A percentile compares a stretch with the other conserved stretches of the same genome.
Conservation (phyloP, 495 filamentous ascomycete genomes). For the Aspergillus cavernicola region DNA sequence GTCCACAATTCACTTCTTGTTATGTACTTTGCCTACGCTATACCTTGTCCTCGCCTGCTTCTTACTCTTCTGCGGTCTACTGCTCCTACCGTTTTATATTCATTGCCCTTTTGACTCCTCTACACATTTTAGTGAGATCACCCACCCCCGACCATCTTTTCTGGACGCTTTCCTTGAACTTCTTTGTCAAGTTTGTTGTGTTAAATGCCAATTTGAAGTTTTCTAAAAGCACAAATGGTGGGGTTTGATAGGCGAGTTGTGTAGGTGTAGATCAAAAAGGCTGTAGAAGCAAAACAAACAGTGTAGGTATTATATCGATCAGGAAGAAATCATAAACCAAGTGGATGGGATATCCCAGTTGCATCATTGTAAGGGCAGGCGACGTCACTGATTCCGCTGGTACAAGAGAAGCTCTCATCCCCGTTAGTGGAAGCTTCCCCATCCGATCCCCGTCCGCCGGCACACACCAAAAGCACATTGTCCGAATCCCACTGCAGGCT, state of each 20-base stretch:
- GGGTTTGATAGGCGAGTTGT: not conserved
- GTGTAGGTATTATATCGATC: too few relatives aligned
- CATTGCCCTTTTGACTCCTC: conserved; percentile 22
- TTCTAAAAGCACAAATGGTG: conserved; percentile 13
- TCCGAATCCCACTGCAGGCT: conserved; percentile 5
- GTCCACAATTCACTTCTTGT: conserved; percentile 48
- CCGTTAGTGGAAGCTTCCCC: conserved; percentile 13
- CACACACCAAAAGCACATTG: conserved; percentile 10
- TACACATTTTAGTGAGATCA: conserved; percentile 28
- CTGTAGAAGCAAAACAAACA: too few relatives aligned
- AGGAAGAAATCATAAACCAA: too few relatives aligned
- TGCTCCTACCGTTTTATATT: conserved; percentile 30
- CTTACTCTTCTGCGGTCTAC: conserved; percentile 33
- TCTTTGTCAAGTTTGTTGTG: conserved; percentile 18
- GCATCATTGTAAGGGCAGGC: not conserved
- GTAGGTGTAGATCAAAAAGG: not conserved
- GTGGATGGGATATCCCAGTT: not conserved
- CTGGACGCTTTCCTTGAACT: conserved; percentile 21
- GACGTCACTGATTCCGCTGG: conserved; percentile 4
- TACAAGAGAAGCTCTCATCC: not conserved
- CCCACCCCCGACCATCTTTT: conserved; percentile 30
- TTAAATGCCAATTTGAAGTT: conserved; percentile 25
- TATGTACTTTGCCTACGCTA: conserved; percentile 53
- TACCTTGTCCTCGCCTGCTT: conserved; percentile 40
- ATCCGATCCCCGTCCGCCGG: conserved; percentile 1